Base-by-base conservation (phyloP, 768 basidiomycete genomes). In the Imleria badia region DNA sequence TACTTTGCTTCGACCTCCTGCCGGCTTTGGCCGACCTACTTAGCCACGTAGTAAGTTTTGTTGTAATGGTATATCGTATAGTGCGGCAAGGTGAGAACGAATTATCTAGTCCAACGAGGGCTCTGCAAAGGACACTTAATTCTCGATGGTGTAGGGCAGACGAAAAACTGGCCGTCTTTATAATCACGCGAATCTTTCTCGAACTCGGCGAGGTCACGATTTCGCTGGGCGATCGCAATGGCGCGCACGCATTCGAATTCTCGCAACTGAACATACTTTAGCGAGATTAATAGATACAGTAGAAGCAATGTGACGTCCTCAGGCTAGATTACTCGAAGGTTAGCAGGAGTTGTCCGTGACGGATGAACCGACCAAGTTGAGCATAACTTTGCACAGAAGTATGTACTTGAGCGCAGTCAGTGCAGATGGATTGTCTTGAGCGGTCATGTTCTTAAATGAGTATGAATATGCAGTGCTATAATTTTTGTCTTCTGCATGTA, bases 311-410 rank as follows among this genome's bases (percentile, higher is more conserved):
- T 88, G 3, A 98, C 92, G 65, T 99, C 97, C 69, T 98, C 96
- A 0, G 95, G 88, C 94, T 98, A 41, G 52, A 42, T 40, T 20
- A 46, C 26, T 38, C 29, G 52, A 31, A 7, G n/a, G 29, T 57
- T 10, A 45, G 36, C 23, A 40, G 15, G 12, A 15, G 17, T 15
- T 31, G 6, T 39, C 6, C 20, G 20, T 17, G 19, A 26, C 5
- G 29, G 38, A 48, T 20, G 26, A 43, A 78, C 86, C 59, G 55
- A 96, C 95, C 67, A 96, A 71, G 66, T 94, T 94, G 59, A 98
- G 78, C 96, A 99, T 99, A 68, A 99, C 87, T 70, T 99, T 98
- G 73, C 97, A 99, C 42, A 98, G 72, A 15, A 98, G 79, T 95
- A 98, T 97, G 72, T 99, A 98, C 73, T 99, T 98, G 60, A 99